A percentile compares a stretch with the other conserved stretches of the same genome.
phyloP scores from a whole-genome alignment of 2,329 filamentous ascomycete genomes.

The Reticulascus tulasneorum region DNA sequence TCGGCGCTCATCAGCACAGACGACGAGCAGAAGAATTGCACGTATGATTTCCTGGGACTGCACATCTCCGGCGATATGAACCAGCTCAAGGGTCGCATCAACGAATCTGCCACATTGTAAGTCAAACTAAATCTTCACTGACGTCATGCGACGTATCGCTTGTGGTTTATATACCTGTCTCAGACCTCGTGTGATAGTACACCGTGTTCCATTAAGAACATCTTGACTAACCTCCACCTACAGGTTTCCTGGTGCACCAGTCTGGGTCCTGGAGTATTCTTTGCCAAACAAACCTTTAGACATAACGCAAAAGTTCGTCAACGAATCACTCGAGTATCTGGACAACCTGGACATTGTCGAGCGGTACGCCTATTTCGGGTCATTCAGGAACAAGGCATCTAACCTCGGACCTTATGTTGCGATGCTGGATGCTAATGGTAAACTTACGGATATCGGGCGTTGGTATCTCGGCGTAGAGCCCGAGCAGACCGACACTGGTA shows the following conservation, averaged over 20 bases:
- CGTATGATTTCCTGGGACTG: slow-evolving; percentile 34
- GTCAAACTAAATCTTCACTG: slow-evolving; percentile 16
- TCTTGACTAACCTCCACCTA: too few species aligned
- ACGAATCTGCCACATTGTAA: slow-evolving; percentile 33
- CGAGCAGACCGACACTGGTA: too few species aligned
- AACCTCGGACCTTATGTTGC: slow-evolving; percentile 35
- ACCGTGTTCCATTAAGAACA: too few species aligned
- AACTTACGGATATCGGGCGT: slow-evolving; percentile 32
- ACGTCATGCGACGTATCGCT: too few species aligned
- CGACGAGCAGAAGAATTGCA: slow-evolving; percentile 32
- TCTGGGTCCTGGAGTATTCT: slow-evolving; percentile 38
- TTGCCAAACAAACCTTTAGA: slow-evolving; percentile 28
- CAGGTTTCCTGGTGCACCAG: too few species aligned
- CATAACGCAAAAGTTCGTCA: slow-evolving; percentile 34
- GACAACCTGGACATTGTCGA: slow-evolving; percentile 28
- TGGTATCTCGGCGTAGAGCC: slow-evolving; percentile 34
- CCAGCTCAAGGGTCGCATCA: slow-evolving; percentile 31
- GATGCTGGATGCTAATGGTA: slow-evolving; percentile 31
- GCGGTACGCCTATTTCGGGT: slow-evolving; percentile 38
- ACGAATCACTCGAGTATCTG: slow-evolving; percentile 30
- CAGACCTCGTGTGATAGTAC: too few species aligned
- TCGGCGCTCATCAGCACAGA: slow-evolving; percentile 32
- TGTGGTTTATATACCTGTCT: too few species aligned
- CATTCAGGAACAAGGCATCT: slow-evolving; percentile 30
- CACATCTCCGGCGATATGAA: slow-evolving; percentile 36